Conservation (phyloP, 768 basidiomycete species). For the Heimioporus sp. region DNA sequence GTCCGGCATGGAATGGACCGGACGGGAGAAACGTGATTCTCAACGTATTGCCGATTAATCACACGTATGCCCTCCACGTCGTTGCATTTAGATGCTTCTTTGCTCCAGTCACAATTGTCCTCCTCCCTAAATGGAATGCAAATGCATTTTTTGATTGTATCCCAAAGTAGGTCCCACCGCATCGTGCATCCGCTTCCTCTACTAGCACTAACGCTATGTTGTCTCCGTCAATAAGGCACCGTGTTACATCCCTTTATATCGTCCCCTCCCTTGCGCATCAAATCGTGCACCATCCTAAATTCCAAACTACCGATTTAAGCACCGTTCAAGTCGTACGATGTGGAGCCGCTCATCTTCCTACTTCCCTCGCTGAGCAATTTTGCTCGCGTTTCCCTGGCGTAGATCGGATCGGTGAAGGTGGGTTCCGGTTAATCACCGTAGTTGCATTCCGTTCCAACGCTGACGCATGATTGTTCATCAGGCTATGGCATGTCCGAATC, state of each 20-base stretch:
- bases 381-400: slow-evolving; percentile 35
- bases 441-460: background rate
- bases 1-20: slow-evolving; percentile 38
- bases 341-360: slow-evolving; percentile 70
- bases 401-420: slow-evolving; percentile 46
- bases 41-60: slow-evolving; percentile 66
- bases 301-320: slow-evolving; percentile 51
- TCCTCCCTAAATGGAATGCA: slow-evolving; percentile 62
- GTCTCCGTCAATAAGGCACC: slow-evolving; percentile 42
- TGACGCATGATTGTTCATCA: slow-evolving; percentile 20
- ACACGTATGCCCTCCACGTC: slow-evolving; percentile 59
- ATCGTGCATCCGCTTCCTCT: background rate
- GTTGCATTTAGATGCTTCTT: slow-evolving; percentile 49
- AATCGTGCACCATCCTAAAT: slow-evolving; percentile 51
- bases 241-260: slow-evolving; percentile 45
- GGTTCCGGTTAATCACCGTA: slow-evolving; percentile 9
- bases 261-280: slow-evolving; percentile 69
- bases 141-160: slow-evolving; percentile 51
- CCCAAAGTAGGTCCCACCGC: slow-evolving; percentile 47
- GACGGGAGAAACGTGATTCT: slow-evolving; percentile 48
- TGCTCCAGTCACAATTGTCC: slow-evolving; percentile 44
- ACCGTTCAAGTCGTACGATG: slow-evolving; percentile 42
- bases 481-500: slow-evolving; percentile 74
- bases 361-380: slow-evolving; percentile 46
- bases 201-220: background rate